These are phyloP conservation scores for Nothomitra cinnamomea DNA, from an alignment of 2,329 filamentous ascomycete species.

Conservation along the genomic window DNA sequence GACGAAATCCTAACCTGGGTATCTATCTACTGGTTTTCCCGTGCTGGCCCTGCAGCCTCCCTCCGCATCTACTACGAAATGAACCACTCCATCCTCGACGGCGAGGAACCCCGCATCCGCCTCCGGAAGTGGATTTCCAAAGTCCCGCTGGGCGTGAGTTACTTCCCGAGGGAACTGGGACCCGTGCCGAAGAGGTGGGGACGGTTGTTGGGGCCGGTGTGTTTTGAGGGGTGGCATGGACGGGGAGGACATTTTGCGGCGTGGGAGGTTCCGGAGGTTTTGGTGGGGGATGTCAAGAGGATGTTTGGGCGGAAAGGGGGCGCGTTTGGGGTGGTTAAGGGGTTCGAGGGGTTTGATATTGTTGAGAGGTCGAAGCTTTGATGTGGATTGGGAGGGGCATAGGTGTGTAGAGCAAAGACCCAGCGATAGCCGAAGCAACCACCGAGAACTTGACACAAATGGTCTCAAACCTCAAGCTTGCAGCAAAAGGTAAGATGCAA, in stretches of 20 bases:
- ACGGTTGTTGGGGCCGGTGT: constrained; percentile 41
- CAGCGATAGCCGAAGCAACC: too few relatives aligned
- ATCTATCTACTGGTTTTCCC: constrained; percentile 54
- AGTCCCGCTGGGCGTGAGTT: constrained; percentile 34
- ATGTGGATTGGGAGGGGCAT: too few relatives aligned
- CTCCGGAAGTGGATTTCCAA: constrained; percentile 11
- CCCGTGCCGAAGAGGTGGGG: constrained; percentile 39
- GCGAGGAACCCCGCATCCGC: constrained; percentile 8
- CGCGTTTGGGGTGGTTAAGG: too few relatives aligned
- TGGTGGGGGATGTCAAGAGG: constrained; percentile 39
- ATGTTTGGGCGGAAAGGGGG: too few relatives aligned
- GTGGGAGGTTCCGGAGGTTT: constrained; percentile 35
- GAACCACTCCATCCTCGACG: constrained; percentile 20
- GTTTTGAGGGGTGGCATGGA: constrained; percentile 34
- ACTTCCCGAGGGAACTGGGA: constrained; percentile 41
- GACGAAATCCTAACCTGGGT: constrained; percentile 65
- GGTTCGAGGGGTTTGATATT: too few relatives aligned
- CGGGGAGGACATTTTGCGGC: constrained; percentile 45
- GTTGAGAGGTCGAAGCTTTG: too few relatives aligned
- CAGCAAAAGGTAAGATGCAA: too few relatives aligned
- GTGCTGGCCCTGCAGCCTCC: constrained; percentile 49
- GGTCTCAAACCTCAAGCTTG: too few relatives aligned
- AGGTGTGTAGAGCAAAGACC: too few relatives aligned
- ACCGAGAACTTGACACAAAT: too few relatives aligned
- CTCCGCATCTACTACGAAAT: constrained; percentile 58